Base-by-base conservation (phyloP, 805 yeast species). In the Kazachstania africana region DNA sequence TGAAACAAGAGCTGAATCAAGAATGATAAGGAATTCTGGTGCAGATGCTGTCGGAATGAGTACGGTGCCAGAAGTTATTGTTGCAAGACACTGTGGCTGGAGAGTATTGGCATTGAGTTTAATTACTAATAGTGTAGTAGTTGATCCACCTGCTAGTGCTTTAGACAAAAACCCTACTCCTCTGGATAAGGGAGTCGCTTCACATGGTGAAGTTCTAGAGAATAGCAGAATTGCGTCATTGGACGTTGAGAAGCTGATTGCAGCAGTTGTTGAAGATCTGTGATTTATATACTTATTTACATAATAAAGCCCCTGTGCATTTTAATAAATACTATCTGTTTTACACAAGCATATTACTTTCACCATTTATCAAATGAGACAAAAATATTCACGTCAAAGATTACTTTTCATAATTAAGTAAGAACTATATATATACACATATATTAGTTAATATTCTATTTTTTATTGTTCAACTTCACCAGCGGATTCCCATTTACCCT, bases 11-110 rank as follows among this genome's bases (percentile, higher is more conserved):
- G 95, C 96, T 0, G 98, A 88, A 60, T 79, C 78, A n/a, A 66
- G 94, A 35, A 65, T 77, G 65, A 62, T 88, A 28, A 56, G 74
- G 37, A 43, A 60, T 5, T 41, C 79, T 18, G 97, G 97, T 8
- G 95, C 83, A 31, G 97, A 88, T 55, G 81, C 91, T 0, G 97
- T 87, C 2, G 97, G 97, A 4, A 88, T 88, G 98, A 80, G 94
- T 35, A 91, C 97, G 0, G 96, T 88, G 21, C 96, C 98, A 0
- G 98, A 88, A 57, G 94, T 84, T 2, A 73, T 84, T 38, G 78
- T 84, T 13, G 97, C 95, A 2, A 75, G 94, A 53, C 97, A 91
- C 54, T 69, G 76, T 36, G 94, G 87, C 1, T 57, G 91, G 60
- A 68, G 63, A 40, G 94, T 85, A 4, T 60, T 88, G 39, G 97